Percentiles rank a stretch among this genome's conserved stretches.
phyloP scores from a whole-genome alignment of 305 asterid species.

The Fraxinus platypoda region DNA sequence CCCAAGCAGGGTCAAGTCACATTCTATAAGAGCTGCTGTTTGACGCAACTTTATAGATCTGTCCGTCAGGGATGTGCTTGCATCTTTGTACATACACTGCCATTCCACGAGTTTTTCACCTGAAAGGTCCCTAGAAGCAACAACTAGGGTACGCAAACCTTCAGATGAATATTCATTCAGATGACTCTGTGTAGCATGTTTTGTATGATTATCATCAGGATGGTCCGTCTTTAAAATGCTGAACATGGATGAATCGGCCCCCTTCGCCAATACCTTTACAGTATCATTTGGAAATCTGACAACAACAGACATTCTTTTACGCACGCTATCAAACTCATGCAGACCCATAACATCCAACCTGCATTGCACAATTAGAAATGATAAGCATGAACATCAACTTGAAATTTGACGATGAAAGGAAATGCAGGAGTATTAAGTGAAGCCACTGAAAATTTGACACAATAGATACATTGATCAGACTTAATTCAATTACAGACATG shows the following conservation, averaged over 20 bases:
- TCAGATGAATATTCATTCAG: conserved; percentile 80
- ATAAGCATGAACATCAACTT: conserved; percentile 16
- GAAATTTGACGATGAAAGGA: neutral
- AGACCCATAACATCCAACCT: conserved; percentile 98
- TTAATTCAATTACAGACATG: conserved; percentile 10
- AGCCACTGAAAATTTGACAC: neutral
- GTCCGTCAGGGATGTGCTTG: conserved; percentile 90
- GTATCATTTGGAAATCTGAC: conserved; percentile 72
- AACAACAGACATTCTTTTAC: conserved; percentile 96
- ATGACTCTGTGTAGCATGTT: conserved; percentile 53
- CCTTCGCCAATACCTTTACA: conserved; percentile 91
- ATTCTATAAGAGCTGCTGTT: conserved; percentile 82
- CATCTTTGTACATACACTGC: conserved; percentile 88
- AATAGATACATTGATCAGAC: neutral
- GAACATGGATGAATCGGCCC: conserved; percentile 96
- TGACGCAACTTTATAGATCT: conserved; percentile 76
- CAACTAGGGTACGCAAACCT: conserved; percentile 92
- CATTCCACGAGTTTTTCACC: conserved; percentile 73
- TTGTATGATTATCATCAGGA: conserved; percentile 39
- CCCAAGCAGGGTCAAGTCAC: conserved; percentile 81
- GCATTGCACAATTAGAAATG: conserved; percentile 29
- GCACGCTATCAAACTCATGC: conserved; percentile 97
- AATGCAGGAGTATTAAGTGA: neutral
- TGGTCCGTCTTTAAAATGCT: conserved; percentile 56
- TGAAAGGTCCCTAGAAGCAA: conserved; percentile 72